Percentiles rank a stretch among this genome's conserved stretches.
Evolutionary conservation across 257 asterid genomes (phyloP).

Genomic region (Leonotis leonurus): DNA sequence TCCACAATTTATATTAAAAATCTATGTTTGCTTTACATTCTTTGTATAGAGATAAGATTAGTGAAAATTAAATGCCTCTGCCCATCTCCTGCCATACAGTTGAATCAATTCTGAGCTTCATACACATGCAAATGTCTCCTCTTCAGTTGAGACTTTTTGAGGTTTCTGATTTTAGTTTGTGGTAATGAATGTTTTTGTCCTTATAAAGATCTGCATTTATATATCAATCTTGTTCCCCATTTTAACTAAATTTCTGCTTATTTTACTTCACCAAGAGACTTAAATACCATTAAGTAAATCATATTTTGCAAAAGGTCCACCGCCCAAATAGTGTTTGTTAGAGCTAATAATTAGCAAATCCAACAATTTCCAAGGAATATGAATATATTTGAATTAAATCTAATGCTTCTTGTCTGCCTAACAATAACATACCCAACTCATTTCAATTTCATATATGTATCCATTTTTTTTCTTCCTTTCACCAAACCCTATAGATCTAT

Average conservation of each 20-base stretch:
- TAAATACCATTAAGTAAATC: neutral
- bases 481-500: constrained; percentile 20
- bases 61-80: constrained; percentile 12
- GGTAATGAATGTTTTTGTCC: constrained; percentile 13
- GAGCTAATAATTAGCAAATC: constrained; percentile 4
- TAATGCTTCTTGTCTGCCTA: constrained; percentile 39
- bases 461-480: constrained; percentile 4
- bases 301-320: constrained; percentile 21
- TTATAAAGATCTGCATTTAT: no score
- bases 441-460: constrained; percentile 9
- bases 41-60: neutral
- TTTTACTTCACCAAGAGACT: neutral
- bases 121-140: constrained; percentile 39
- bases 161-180: neutral
- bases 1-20: neutral
- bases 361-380: constrained; percentile 30
- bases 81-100: constrained; percentile 8
- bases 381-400: constrained; percentile 19
- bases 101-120: constrained; percentile 12
- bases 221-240: neutral
- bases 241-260: neutral
- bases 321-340: constrained; percentile 19
- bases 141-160: constrained; percentile 6
- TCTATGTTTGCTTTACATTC: neutral
- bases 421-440: constrained; percentile 25